phyloP scores from a whole-genome alignment of 2,329 filamentous ascomycete genomes.

The Trichophyton mentagrophytes region DNA sequence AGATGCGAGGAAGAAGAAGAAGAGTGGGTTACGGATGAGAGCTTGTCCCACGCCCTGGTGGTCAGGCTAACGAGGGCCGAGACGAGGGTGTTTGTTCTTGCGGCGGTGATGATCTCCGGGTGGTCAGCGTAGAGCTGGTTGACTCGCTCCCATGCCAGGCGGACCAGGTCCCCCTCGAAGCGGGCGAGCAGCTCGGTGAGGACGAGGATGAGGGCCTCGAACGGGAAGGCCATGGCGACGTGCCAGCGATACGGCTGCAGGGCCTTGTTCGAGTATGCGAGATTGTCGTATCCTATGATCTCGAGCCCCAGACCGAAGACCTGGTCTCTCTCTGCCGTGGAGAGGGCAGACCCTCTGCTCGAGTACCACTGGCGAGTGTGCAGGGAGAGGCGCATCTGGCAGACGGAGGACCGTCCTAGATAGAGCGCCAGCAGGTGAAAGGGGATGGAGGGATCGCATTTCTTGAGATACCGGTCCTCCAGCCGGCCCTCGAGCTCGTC shows the following conservation, averaged over 20 bases:
- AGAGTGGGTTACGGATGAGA: background rate
- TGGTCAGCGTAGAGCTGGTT: background rate
- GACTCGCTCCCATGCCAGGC: constrained; percentile 27
- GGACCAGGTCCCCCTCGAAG: constrained; percentile 22
- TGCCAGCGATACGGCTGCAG: constrained; percentile 32
- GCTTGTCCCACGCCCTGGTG: background rate
- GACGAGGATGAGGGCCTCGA: constrained; percentile 37
- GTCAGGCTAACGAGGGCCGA: background rate
- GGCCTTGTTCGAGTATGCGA: constrained; percentile 27
- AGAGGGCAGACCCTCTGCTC: constrained; percentile 8
- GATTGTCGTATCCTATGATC: constrained; percentile 20
- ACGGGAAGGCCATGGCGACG: constrained; percentile 33
- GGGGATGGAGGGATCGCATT: constrained; percentile 25
- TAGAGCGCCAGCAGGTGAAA: constrained; percentile 18
- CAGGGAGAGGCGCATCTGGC: background rate
- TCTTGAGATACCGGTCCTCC: constrained; percentile 23
- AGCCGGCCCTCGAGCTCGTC: constrained; percentile 20
- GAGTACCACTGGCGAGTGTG: constrained; percentile 8
- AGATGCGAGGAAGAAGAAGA: background rate
- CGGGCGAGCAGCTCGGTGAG: constrained; percentile 28
- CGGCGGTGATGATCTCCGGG: background rate
- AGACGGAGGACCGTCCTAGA: background rate
- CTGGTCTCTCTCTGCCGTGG: constrained; percentile 24
- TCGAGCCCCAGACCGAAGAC: constrained; percentile 27
- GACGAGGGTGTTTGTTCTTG: background rate